Base-by-base conservation (phyloP, 352 stramenopile genomes). In the Globisporangium spinosum region DNA sequence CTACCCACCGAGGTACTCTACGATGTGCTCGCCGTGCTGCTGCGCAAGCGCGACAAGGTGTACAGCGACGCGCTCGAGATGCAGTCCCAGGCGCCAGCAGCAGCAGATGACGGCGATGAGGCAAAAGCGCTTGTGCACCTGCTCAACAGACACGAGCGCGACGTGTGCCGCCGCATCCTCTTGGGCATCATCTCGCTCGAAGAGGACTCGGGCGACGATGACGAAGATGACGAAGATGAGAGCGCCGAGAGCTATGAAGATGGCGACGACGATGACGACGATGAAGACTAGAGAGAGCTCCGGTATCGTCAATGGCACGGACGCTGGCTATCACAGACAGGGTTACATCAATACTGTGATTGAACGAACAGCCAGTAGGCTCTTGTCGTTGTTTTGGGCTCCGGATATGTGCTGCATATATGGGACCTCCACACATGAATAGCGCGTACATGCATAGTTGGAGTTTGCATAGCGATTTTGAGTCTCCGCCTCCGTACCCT, bases 11-110 rank as follows among this genome's bases (percentile, higher is more conserved):
- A 91, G 7, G 69, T 76, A 38, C 77, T 93, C 58, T 82, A 93
- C 65, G 85, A 93, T 47, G 85, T 77, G 20, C 68, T 93, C 53
- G 77, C 76, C 2, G 75, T 84, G 64, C 58, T 91, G 63, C 65
- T 93, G 32, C 82, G 84, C 62, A 69, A 79, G 20, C 87, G 85
- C 56, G 85, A 93, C 77, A 90, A 89, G 64, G 58, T 63, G 4
- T 90, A 89, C 68, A 89, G 82, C 49, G 73, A 77, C 43, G 51
- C 77, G 43, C 63, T 93, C 29, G 70, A 67, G 23, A 45, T 34
- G 13, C 20, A 54, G 22, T 51, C 43, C 15, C 9, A 10, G 17
- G 17, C 2, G 15, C n/a, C 4, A 43, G 29, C 29, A 27, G 9
- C 8, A 43, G 54, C 55, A 20, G 43, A 65, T 29, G 34, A 23